Evolutionary conservation across 306 rosid species (phyloP), one percentile per base, ranked within the genome.

Genomic region (Ammopiptanthus mongolicus): DNA sequence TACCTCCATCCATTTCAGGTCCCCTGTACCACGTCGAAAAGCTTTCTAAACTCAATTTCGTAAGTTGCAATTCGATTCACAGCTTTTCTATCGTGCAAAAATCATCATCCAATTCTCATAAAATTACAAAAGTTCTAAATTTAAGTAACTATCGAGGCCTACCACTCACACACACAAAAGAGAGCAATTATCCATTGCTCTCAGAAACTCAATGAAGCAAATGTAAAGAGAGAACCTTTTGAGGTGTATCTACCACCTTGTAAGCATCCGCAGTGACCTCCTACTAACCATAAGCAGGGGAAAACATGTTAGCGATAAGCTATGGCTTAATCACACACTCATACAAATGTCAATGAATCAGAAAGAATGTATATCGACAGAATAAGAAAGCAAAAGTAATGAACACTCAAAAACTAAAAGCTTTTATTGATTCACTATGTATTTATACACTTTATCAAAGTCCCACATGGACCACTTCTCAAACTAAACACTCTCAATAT

Each of bases 221-320:
- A 41, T 0, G 47, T 4, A 8, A 80, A 72, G 22, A 46, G 3
- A 74, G 65, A 69, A 90, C 99, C 99, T 92, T 92, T 5, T 90
- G 50, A 9, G 91, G 85, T 73, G 93, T 71, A 56, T 92, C 96
- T 14, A 89, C 75, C 7, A 76, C 77, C 42, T 87, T 85, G 46
- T 85, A 92, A 58, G 91, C 75, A 52, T 95, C 97, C 0, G 93
- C 96, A 14, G 90, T 83, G 18, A 79, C 48, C 63, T n/a, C 99
- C 99, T 46, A 87, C 97, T 78, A 95, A 53, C 99, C 99, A 95
- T 55, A 92, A 84, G 18, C 97, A 97, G 11, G 98, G 99, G 79
- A 92, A n/a, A n/a, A n/a, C n/a, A n/a, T n/a, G n/a, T n/a, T n/a
- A n/a, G n/a, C n/a, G n/a, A n/a, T n/a, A n/a, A n/a, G n/a, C n/a